Evolutionary conservation across 1,284 basidiomycete genomes (phyloP), one percentile per base, ranked within the genome.

Genomic region (Austroboletus rostrupii): DNA sequence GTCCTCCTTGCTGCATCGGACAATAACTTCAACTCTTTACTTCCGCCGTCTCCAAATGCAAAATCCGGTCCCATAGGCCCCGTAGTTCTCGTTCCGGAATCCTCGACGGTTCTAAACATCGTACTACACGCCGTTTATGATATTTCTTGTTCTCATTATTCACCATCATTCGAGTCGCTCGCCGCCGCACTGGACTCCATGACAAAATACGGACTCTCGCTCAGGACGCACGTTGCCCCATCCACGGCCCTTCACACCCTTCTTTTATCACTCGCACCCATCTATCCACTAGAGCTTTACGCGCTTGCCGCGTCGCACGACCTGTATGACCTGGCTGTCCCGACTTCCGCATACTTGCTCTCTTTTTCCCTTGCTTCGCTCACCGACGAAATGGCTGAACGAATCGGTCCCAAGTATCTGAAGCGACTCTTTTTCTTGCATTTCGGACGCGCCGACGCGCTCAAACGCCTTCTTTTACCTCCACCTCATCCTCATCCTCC

Each of bases 401-500:
- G 66, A 31, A 83, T 85, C 35, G 83, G 83, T 16, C 73, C 83
- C 12, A 53, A 66, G 43, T 73, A 73, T 50, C 50, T 73, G 45
- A 73, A 72, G 38, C 64, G 71, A 36, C 63, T 73, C 10, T 71
- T 75, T 45, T 74, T 73, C 49, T 59, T 73, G 36, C 72, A 75
- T 47, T 69, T 75, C 46, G 73, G 72, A 20, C 70, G 72, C 6
- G 60, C 67, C 9, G 73, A 73, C 33, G 69, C 71, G 48, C 72
- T 85, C 38, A 84, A 83, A 57, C 77, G 80, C 23, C 70, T 85
- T 23, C 79, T 85, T 57, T 68, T 81, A 13, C 73, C 77, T 11
- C 84, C 82, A 0, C 84, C 84, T 12, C 76, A 77, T 41, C 78
- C 80, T 2, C 84, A 86, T 62, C 68, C 79, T 13, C 80, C 82